Conservation (phyloP, 768 basidiomycete species). For the Lactarius pseudohatsudake region DNA sequence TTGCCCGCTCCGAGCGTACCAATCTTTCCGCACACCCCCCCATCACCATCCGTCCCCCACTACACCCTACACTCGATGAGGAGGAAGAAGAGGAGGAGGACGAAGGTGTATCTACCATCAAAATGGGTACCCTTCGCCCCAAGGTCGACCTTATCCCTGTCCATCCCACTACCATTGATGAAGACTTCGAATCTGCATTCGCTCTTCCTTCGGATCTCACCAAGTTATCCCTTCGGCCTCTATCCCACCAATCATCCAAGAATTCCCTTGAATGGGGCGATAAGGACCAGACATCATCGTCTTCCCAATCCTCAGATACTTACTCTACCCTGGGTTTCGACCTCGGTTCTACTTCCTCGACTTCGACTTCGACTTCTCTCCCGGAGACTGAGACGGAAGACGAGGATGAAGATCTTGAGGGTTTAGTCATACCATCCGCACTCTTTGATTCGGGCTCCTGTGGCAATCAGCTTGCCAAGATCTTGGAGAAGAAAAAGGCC, state of each 20-base stretch:
- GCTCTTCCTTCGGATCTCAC: constrained; percentile 78
- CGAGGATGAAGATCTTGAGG: constrained; percentile 65
- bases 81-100: constrained; percentile 75
- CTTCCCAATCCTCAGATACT: constrained; percentile 85
- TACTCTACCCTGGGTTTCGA: constrained; percentile 79
- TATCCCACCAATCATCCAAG: constrained; percentile 78
- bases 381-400: constrained; percentile 71
- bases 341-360: constrained; percentile 68
- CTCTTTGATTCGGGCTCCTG: constrained; percentile 74
- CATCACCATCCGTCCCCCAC: constrained; percentile 68
- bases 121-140: constrained; percentile 52
- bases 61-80: constrained; percentile 45
- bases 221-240: constrained; percentile 76
- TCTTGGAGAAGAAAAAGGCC: constrained; percentile 53
- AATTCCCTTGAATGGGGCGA: constrained; percentile 85
- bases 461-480: constrained; percentile 48
- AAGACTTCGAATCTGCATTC: constrained; percentile 84
- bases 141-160: constrained; percentile 34
- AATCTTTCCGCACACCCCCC: constrained; percentile 41
- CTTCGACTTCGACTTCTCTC: constrained; percentile 67
- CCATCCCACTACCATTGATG: constrained; percentile 42
- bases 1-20: constrained; percentile 41
- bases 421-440: constrained; percentile 72
- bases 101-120: constrained; percentile 86
- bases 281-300: constrained; percentile 71